Evolutionary conservation across 192 early-diverging fungal species (phyloP), one percentile per base, ranked within the genome.

Genomic region (Entomortierella beljakovae): DNA sequence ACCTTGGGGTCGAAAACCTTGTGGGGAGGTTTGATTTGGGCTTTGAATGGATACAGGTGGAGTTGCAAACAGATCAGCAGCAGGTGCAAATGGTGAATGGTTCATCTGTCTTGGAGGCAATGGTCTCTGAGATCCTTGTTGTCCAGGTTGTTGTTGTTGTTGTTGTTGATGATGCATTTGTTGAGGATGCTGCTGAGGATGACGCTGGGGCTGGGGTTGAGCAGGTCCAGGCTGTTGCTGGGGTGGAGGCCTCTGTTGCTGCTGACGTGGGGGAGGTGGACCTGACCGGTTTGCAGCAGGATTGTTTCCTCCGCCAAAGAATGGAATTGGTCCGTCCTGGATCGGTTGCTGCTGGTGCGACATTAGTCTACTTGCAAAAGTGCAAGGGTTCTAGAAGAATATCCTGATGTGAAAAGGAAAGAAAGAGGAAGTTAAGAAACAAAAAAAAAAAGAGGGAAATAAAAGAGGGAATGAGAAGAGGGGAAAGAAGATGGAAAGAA

Each of bases 161-260:
- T 60, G 37, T 26, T 37, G 43, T 4, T 60, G 71, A 3, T 53
- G 58, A 46, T 42, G 64, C 51, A 61, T 68, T 15, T 51, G 68
- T 28, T 53, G 77, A 42, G 48, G 70, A 64, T 65, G 81, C 67
- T 57, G 73, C 51, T 81, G 82, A 23, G 77, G 79, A 28, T 70
- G 72, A 26, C 64, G 72, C 42, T 74, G 77, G 49, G 72, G 56
- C 31, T 67, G 72, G 58, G 57, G 34, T 59, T 80, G 68, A 22
- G 28, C 34, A 6, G 61, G 53, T 54, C 31, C 55, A 52, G 61
- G 26, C 15, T 55, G 61, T 11, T 58, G 56, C 42, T 65, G 61
- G 32, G 43, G 31, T 20, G 32, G 63, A 23, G 42, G 60, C 15
- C 59, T 29, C 4, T 57, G 38, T 15, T 59, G 46, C 43, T 68